Conservation (phyloP, 805 yeast species). For the Peterozyma xylosa region DNA sequence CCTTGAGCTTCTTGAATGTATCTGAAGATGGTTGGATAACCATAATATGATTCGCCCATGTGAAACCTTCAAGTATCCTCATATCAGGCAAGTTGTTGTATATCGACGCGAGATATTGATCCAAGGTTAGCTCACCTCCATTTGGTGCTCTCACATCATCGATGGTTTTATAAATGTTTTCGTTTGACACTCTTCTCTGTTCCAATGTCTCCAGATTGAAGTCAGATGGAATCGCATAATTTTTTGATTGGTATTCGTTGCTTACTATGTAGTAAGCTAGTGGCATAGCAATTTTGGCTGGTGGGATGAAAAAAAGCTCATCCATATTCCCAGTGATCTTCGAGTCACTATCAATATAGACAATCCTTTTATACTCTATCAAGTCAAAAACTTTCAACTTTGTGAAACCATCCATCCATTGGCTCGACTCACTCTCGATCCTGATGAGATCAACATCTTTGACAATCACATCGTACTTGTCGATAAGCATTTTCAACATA, state of each 20-base stretch:
- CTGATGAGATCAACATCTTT: slow-evolving; percentile 17
- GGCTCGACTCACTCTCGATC: slow-evolving; percentile 15
- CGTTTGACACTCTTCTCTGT: slow-evolving; percentile 13
- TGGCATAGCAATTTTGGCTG: slow-evolving; percentile 37
- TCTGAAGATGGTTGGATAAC: slow-evolving; percentile 41
- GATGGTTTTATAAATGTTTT: not conserved
- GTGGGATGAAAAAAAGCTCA: slow-evolving; percentile 44
- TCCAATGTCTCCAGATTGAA: slow-evolving; percentile 11
- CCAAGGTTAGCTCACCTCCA: not conserved
- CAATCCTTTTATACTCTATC: slow-evolving; percentile 40
- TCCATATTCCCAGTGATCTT: slow-evolving; percentile 31
- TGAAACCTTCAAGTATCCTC: slow-evolving; percentile 8
- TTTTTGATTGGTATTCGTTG: slow-evolving; percentile 14
- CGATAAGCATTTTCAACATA: slow-evolving; percentile 5
- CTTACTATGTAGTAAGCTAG: slow-evolving; percentile 32
- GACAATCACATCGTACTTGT: slow-evolving; percentile 19
- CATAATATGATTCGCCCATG: slow-evolving; percentile 43
- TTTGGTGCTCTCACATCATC: not conserved
- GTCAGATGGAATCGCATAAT: not conserved
- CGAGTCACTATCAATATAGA: slow-evolving; percentile 56
- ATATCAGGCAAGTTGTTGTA: slow-evolving; percentile 32
- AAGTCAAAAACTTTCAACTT: slow-evolving; percentile 46
- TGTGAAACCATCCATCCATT: slow-evolving; percentile 47
- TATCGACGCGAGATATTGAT: slow-evolving; percentile 10
- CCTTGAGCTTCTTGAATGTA: slow-evolving; percentile 15